phyloP scores from a whole-genome alignment of 495 filamentous ascomycete genomes.

The Parathielavia hyrcaniae region DNA sequence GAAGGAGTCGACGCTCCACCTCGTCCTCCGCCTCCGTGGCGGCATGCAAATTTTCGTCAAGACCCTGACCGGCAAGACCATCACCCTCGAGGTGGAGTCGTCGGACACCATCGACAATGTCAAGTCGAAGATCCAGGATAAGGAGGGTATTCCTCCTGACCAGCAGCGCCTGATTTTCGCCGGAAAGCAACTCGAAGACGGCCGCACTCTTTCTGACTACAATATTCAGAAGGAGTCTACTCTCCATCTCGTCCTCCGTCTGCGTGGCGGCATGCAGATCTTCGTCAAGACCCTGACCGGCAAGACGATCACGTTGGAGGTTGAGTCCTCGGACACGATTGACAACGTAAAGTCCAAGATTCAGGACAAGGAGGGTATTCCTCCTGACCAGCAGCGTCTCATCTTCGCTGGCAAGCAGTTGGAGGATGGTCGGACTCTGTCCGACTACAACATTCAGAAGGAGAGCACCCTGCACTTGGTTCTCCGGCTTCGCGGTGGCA shows the following conservation, averaged over 20 bases:
- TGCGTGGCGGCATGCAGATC: conserved; percentile 99
- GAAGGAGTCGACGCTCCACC: conserved; percentile 93
- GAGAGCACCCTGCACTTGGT: conserved; percentile 97
- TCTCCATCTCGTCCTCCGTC: conserved; percentile 90
- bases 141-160: conserved; percentile 92
- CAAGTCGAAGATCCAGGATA: conserved; percentile 74
- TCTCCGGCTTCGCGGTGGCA: conserved; percentile 93
- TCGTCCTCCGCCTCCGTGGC: conserved; percentile 95
- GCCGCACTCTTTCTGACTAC: conserved; percentile 80
- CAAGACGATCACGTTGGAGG: conserved; percentile 90
- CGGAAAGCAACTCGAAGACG: conserved; percentile 90
- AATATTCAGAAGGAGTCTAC: conserved; percentile 99
- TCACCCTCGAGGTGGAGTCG: conserved; percentile 96
- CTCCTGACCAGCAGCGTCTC: conserved; percentile 95
- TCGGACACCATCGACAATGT: conserved; percentile 97
- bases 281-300: conserved; percentile 76
- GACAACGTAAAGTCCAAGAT: conserved; percentile 96
- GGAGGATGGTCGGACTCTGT: conserved; percentile 80
- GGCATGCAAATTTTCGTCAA: conserved; percentile 97
- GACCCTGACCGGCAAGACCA: conserved; percentile 94
- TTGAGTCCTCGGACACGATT: conserved; percentile 85
- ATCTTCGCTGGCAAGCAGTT: conserved; percentile 92
- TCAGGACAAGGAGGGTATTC: conserved; percentile 98
- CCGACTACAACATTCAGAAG: conserved; percentile 99
- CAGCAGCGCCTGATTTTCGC: conserved; percentile 95